These are phyloP conservation scores for Wickerhamomyces ciferrii DNA, from an alignment of 805 yeast genomes.

Conservation along the genomic window DNA sequence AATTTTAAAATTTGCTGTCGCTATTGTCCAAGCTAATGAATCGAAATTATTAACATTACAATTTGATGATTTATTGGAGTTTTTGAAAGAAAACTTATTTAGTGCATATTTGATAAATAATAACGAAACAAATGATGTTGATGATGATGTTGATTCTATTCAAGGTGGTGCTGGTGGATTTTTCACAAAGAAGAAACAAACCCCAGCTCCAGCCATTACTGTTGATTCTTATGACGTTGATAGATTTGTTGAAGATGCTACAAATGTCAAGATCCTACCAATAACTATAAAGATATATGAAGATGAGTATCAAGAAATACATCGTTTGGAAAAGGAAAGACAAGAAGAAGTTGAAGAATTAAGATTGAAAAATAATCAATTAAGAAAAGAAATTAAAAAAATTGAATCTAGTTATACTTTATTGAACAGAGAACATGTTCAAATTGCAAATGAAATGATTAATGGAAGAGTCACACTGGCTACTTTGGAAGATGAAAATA, in stretches of 20 bases:
- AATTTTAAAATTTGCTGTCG: constrained; percentile 76
- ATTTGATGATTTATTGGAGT: constrained; percentile 75
- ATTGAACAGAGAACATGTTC: constrained; percentile 78
- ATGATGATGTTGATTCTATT: constrained; percentile 12
- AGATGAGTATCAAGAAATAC: constrained; percentile 72
- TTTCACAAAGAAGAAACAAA: constrained; percentile 5
- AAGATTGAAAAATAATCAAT: constrained; percentile 60
- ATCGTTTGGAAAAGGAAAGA: constrained; percentile 61
- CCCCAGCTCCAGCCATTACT: constrained; percentile 8
- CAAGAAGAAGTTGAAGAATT: constrained; percentile 66
- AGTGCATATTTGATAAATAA: constrained; percentile 50
- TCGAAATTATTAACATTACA: constrained; percentile 49
- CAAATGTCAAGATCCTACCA: constrained; percentile 69
- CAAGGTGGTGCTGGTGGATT: constrained; percentile 5
- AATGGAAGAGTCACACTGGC: constrained; percentile 73
- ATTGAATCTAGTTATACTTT: constrained; percentile 65
- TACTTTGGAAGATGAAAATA: constrained; percentile 69
- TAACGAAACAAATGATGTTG: constrained; percentile 24
- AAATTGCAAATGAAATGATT: constrained; percentile 83
- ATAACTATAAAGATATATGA: constrained; percentile 64
- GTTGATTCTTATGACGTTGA: constrained; percentile 54
- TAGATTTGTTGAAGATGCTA: constrained; percentile 73
- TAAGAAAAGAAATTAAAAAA: constrained; percentile 67
- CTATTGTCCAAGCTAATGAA: constrained; percentile 69
- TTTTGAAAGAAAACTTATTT: constrained; percentile 75